Evolutionary conservation across 192 early-diverging fungal species (phyloP).

Genomic region (Kickxella alabastrina): DNA sequence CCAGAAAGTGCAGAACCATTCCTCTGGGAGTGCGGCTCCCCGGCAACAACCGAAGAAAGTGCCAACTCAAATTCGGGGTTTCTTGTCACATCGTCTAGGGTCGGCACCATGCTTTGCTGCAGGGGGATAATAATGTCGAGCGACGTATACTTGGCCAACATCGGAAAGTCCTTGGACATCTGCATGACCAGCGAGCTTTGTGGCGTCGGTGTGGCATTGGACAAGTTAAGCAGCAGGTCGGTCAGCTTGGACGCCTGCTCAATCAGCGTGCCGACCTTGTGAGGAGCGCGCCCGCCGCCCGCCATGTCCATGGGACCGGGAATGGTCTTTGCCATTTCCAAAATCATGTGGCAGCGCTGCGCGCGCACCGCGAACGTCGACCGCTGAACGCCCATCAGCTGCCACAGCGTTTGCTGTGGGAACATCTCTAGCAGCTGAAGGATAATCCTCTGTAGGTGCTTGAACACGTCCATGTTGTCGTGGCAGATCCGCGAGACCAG

Average conservation of each 20-base stretch:
- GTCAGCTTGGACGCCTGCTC: conserved; percentile 63
- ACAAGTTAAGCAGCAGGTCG: conserved; percentile 74
- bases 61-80: conserved; percentile 33
- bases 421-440: conserved; percentile 63
- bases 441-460: conserved; percentile 67
- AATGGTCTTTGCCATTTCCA: conserved; percentile 58
- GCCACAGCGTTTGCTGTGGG: conserved; percentile 86
- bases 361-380: conserved; percentile 63
- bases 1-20: conserved; percentile 4
- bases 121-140: conserved; percentile 73
- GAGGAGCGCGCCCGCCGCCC: conserved; percentile 4
- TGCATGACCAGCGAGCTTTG: conserved; percentile 60
- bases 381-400: conserved; percentile 70
- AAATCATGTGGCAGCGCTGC: conserved; percentile 58
- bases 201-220: conserved; percentile 59
- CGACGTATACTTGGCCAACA: conserved; percentile 50
- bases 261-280: conserved; percentile 37
- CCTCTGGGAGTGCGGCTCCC: not conserved
- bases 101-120: conserved; percentile 70
- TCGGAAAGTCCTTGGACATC: conserved; percentile 61
- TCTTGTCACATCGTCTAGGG: conserved; percentile 56
- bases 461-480: conserved; percentile 59
- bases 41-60: conserved; percentile 8
- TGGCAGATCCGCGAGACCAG: conserved; percentile 85
- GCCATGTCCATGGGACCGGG: not conserved